A percentile compares a stretch with the other conserved stretches of the same genome.
These are phyloP conservation scores for Rostrohypoxylon terebratum DNA, from an alignment of 495 filamentous ascomycete genomes.

Conservation along the genomic window DNA sequence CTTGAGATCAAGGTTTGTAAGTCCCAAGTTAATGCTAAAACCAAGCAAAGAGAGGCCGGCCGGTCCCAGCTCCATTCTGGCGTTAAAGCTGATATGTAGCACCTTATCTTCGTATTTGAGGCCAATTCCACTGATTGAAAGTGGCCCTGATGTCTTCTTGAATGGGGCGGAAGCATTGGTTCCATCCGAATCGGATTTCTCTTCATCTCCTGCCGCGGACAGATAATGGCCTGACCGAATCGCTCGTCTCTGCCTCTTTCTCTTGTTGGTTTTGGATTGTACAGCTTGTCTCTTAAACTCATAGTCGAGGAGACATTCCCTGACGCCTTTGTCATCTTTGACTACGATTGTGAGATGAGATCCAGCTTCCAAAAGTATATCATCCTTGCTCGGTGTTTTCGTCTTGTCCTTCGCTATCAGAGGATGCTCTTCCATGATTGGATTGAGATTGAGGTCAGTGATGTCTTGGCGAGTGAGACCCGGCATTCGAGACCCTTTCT, in stretches of 20 bases:
- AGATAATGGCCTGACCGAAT: not conserved
- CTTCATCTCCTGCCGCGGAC: not conserved
- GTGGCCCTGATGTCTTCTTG: slow-evolving; percentile 40
- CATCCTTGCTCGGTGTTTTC: not conserved
- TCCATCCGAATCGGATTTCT: not conserved
- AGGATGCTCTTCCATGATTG: slow-evolving; percentile 34
- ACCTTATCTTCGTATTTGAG: slow-evolving; percentile 48
- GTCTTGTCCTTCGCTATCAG: not conserved
- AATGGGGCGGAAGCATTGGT: not conserved
- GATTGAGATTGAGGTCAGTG: not conserved
- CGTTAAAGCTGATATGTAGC: slow-evolving; percentile 52
- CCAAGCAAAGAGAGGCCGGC: slow-evolving; percentile 54
- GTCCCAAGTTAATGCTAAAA: slow-evolving; percentile 44
- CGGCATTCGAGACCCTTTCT: not conserved
- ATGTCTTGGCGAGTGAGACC: not conserved
- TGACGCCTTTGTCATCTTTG: not conserved
- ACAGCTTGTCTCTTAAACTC: not conserved
- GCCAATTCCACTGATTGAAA: slow-evolving; percentile 52
- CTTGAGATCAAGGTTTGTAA: slow-evolving; percentile 26
- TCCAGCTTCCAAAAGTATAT: not conserved
- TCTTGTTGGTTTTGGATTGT: not conserved
- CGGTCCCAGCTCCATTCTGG: slow-evolving; percentile 56
- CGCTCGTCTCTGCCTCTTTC: not conserved
- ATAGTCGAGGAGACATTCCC: not conserved
- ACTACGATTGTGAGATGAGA: not conserved